A percentile compares a stretch with the other conserved stretches of the same genome.
Conservation (phyloP, 106 monocot genomes). For the Gastrodia elata region DNA sequence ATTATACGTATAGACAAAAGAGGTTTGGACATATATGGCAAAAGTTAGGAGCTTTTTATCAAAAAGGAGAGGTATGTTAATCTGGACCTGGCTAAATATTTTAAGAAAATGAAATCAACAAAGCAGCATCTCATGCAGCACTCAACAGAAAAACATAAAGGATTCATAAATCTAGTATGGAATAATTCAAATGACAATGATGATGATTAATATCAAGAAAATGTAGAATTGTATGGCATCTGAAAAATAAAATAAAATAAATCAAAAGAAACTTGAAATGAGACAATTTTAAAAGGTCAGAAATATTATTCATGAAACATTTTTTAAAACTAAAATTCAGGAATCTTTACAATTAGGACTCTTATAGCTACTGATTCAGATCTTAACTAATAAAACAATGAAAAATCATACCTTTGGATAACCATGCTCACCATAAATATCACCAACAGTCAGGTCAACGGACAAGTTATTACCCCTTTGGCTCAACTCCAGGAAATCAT, state of each 20-base stretch:
- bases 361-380: not conserved
- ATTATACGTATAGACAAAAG: too few species aligned
- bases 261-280: not conserved
- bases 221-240: not conserved
- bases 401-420: conserved; percentile 47
- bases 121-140: not conserved
- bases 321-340: not conserved
- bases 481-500: conserved; percentile 67
- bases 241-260: not conserved
- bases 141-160: not conserved
- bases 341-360: not conserved
- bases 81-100: too few species aligned
- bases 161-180: not conserved
- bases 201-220: not conserved
- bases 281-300: not conserved
- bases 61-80: not conserved
- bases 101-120: not conserved
- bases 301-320: conserved; percentile 2
- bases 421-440: conserved; percentile 60
- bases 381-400: not conserved
- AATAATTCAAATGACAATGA: not conserved
- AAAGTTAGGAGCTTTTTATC: not conserved
- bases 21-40: not conserved
- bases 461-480: conserved; percentile 58
- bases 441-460: conserved; percentile 67